Evolutionary conservation across 1,284 basidiomycete genomes (phyloP).

Genomic region (Lignosus rhinocerotis): DNA sequence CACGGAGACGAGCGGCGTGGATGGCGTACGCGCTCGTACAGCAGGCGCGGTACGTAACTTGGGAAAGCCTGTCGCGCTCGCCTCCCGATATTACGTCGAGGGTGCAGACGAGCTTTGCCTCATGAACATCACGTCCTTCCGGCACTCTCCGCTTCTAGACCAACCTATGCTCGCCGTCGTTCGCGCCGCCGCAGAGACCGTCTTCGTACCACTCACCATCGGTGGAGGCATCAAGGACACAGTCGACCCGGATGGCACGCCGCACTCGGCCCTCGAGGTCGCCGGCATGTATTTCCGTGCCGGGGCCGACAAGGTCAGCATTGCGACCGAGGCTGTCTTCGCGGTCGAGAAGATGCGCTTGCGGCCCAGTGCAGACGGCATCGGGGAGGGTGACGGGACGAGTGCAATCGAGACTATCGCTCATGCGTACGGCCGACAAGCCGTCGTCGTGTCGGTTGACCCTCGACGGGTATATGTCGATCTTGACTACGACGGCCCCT

Average conservation of each 20-base stretch:
- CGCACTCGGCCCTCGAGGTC: slow-evolving; percentile 86
- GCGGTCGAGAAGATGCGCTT: slow-evolving; percentile 85
- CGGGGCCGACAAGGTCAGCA: slow-evolving; percentile 97
- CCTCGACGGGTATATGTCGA: slow-evolving; percentile 89
- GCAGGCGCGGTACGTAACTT: slow-evolving; percentile 93
- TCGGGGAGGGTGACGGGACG: slow-evolving; percentile 55
- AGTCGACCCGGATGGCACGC: slow-evolving; percentile 93
- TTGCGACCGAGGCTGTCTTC: slow-evolving; percentile 94
- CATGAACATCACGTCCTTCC: slow-evolving; percentile 99
- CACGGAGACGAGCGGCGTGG: slow-evolving; percentile 25
- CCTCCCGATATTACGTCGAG: slow-evolving; percentile 82
- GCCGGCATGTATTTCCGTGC: slow-evolving; percentile 96
- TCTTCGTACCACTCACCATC: slow-evolving; percentile 98
- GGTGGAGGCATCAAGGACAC: slow-evolving; percentile 98
- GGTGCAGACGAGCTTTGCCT: slow-evolving; percentile 98
- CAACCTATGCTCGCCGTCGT: slow-evolving; percentile 99
- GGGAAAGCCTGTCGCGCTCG: slow-evolving; percentile 95
- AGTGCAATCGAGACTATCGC: slow-evolving; percentile 96
- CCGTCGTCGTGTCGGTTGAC: slow-evolving; percentile 97
- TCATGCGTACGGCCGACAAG: slow-evolving; percentile 90
- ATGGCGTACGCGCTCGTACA: slow-evolving; percentile 36
- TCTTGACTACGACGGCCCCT: slow-evolving; percentile 66
- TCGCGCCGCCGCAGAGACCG: slow-evolving; percentile 82
- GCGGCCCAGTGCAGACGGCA: slow-evolving; percentile 35
- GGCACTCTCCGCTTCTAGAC: slow-evolving; percentile 91